Evolutionary conservation across 2,329 filamentous ascomycete genomes (phyloP), one percentile per base, ranked within the genome.

Genomic region (Ascocoryne sarcoides): DNA sequence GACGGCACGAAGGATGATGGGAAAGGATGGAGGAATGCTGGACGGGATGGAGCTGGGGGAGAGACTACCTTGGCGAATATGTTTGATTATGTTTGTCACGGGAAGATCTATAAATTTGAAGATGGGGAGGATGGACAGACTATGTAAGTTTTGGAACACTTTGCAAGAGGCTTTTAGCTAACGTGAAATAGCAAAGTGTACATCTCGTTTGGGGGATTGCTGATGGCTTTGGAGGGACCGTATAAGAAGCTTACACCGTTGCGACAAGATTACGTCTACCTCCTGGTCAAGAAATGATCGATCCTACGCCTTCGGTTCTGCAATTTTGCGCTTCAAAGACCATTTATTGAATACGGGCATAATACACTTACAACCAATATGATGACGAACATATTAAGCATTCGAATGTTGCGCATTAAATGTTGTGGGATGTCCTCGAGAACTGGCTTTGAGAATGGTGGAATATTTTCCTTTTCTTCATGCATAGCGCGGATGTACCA

Each of bases 181-280:
- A 18, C 32, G 39, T 46, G n/a, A n/a, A n/a, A 50, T 53, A 96
- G 90, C 61, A 93, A 95, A 62, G 86, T 88, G 19, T 98, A 90
- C 65, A 75, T 93, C 53, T 95, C 88, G 1, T 98, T 95, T 57
- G 92, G 92, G 35, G 92, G 92, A 5, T 69, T 98, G 49, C 66
- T 98, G 56, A 81, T 96, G 66, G 87, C 83, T 55, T 73, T 98
- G 41, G 84, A 95, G 57, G 92, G 93, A 4, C 92, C 92, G 2
- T 92, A 94, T 64, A 93, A 92, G 72, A 95, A 95, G 70, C 76
- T 98, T 48, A 93, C 84, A 23, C 84, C 88, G 19, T 67, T 98
- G 58, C 79, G 88, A 55, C 90, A 95, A 57, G 92, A 98, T 62
- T 82, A 95, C 60, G 79, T 93, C 49, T 98, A 98, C 62, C 75